Percentiles rank a stretch among this genome's conserved stretches.
Conservation (phyloP, 164 flowering plant species). For the Brasenia schreberi region DNA sequence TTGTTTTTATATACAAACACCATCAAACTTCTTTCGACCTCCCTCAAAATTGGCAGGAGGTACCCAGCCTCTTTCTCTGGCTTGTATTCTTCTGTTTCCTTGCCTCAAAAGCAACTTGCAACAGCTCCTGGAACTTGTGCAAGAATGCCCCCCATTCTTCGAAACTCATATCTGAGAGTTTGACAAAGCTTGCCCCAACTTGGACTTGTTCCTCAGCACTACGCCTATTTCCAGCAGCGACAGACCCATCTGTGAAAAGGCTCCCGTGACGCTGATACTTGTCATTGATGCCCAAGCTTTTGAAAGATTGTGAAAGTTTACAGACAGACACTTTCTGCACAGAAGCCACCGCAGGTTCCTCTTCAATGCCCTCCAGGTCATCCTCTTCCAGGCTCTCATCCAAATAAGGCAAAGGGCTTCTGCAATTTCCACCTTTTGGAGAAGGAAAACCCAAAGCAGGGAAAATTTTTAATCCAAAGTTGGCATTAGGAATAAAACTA, state of each 20-base stretch:
- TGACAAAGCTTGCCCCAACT: constrained; percentile 38
- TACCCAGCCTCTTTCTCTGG: constrained; percentile 59
- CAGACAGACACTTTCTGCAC: constrained; percentile 12
- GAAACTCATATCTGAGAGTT: constrained; percentile 37
- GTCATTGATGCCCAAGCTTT: constrained; percentile 32
- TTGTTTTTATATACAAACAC: background rate
- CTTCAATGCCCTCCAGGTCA: constrained; percentile 12
- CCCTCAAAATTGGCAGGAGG: constrained; percentile 58
- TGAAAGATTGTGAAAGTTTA: constrained; percentile 61
- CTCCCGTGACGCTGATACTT: constrained; percentile 26
- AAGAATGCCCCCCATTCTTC: constrained; percentile 46
- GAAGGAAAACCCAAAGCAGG: background rate
- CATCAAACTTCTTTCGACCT: background rate
- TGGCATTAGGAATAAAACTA: background rate
- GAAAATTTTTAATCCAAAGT: background rate
- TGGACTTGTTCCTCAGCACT: constrained; percentile 43
- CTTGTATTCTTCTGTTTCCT: constrained; percentile 19
- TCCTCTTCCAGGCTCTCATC: constrained; percentile 30
- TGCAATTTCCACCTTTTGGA: constrained; percentile 14
- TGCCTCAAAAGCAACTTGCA: constrained; percentile 29
- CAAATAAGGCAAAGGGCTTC: constrained; percentile 23
- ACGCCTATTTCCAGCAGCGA: constrained; percentile 12
- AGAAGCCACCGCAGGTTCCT: background rate
- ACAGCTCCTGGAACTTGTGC: constrained; percentile 34
- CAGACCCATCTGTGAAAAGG: constrained; percentile 18